Percentiles rank a stretch among this genome's conserved stretches.
phyloP scores from a whole-genome alignment of 257 asterid species.

The Cordia subcordata region DNA sequence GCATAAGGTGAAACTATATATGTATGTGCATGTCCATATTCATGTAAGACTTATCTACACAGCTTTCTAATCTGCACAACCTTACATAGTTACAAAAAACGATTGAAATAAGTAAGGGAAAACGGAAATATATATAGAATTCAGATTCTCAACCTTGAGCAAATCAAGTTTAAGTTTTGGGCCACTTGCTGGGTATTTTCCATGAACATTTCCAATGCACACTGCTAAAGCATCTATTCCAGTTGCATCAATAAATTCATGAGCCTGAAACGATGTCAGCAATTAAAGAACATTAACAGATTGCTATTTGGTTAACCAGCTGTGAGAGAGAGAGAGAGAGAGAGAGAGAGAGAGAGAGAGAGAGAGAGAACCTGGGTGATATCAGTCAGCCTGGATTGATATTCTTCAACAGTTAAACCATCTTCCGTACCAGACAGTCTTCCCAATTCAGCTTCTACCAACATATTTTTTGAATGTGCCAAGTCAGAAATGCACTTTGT shows the following conservation, averaged over 20 bases:
- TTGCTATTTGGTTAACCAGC: background rate
- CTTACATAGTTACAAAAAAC: background rate
- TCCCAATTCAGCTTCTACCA: conserved; percentile 98
- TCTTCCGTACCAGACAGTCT: conserved; percentile 98
- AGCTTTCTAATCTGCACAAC: background rate
- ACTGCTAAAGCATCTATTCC: conserved; percentile 95
- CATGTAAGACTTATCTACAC: too few species aligned
- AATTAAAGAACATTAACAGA: conserved; percentile 6
- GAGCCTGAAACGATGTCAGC: conserved; percentile 60
- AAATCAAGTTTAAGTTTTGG: conserved; percentile 87
- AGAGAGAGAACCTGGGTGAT: conserved; percentile 54
- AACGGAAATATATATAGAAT: conserved; percentile 11
- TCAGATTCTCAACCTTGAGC: conserved; percentile 59
- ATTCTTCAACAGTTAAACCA: conserved; percentile 83
- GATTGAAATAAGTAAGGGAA: background rate
- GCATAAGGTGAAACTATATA: too few species aligned
- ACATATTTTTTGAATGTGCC: conserved; percentile 56
- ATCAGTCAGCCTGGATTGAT: conserved; percentile 85
- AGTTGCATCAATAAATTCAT: conserved; percentile 77
- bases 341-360: background rate
- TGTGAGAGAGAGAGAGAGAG: background rate
- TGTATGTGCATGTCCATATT: too few species aligned
- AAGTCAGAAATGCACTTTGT: conserved; percentile 59
- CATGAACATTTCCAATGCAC: conserved; percentile 95
- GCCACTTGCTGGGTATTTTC: conserved; percentile 83